Evolutionary conservation across 208 protist species (phyloP).

Genomic region (Acanthamoeba sp.): DNA sequence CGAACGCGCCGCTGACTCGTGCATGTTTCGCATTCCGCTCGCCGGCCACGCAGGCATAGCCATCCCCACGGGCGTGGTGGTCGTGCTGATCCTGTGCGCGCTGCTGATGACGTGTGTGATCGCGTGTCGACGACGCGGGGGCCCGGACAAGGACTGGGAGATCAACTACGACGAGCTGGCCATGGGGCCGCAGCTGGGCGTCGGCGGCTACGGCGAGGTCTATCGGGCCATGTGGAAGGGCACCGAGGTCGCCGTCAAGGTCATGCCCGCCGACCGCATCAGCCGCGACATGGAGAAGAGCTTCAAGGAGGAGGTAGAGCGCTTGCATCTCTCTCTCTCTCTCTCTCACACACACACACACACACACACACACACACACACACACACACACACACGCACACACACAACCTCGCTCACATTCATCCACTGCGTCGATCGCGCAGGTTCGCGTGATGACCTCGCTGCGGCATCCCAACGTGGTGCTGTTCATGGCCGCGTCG

Average conservation of each 20-base stretch:
- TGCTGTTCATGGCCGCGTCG: slow-evolving; percentile 54
- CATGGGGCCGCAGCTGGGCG: slow-evolving; percentile 43
- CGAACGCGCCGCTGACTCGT: no score
- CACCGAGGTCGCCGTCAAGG: slow-evolving; percentile 72
- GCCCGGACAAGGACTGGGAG: slow-evolving; percentile 41
- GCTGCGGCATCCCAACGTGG: slow-evolving; percentile 50
- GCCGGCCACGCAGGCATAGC: not conserved
- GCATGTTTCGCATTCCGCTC: not conserved
- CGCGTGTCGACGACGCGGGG: not conserved
- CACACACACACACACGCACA: not conserved
- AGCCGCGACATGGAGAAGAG: not conserved
- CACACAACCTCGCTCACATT: not conserved
- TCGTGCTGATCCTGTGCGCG: not conserved
- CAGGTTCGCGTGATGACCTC: slow-evolving; percentile 60
- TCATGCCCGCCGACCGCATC: slow-evolving; percentile 36
- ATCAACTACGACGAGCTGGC: slow-evolving; percentile 58
- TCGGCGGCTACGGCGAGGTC: slow-evolving; percentile 61
- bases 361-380: not conserved
- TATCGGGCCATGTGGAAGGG: slow-evolving; percentile 64
- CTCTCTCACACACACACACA: not conserved
- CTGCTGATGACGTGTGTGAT: not conserved
- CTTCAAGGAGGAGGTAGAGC: slow-evolving; percentile 54
- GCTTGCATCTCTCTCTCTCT: not conserved
- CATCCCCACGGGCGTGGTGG: not conserved
- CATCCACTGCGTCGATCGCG: no score